Evolutionary conservation across 768 basidiomycete genomes (phyloP).

Genomic region (Suillus alpinus): DNA sequence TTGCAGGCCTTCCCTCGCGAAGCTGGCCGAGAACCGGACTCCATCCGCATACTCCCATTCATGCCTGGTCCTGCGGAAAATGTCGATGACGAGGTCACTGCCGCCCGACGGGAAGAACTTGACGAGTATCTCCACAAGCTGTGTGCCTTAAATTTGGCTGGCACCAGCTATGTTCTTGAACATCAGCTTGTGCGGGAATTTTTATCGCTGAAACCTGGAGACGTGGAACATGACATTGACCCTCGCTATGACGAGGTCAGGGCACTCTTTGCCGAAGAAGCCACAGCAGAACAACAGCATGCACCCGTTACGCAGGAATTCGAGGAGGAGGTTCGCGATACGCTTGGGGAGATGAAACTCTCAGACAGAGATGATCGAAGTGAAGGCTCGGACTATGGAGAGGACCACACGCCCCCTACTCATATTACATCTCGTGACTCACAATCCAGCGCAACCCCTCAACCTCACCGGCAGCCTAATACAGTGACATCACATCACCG

Average conservation of each 20-base stretch:
- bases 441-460: slow-evolving; percentile 22
- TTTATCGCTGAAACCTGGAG: slow-evolving; percentile 81
- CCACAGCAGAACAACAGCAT: slow-evolving; percentile 30
- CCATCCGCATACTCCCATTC: slow-evolving; percentile 81
- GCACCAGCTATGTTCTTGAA: slow-evolving; percentile 78
- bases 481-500: slow-evolving; percentile 42
- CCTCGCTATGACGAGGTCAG: slow-evolving; percentile 59
- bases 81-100: slow-evolving; percentile 83
- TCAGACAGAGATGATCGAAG: slow-evolving; percentile 47
- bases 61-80: slow-evolving; percentile 94
- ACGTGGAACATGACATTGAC: slow-evolving; percentile 68
- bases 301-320: slow-evolving; percentile 32
- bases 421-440: slow-evolving; percentile 28
- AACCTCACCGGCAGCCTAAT: slow-evolving; percentile 47
- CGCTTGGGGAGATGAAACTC: slow-evolving; percentile 48
- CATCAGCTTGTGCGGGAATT: slow-evolving; percentile 80
- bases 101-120: slow-evolving; percentile 75
- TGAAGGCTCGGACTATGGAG: slow-evolving; percentile 67
- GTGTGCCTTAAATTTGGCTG: slow-evolving; percentile 63
- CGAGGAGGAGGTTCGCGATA: slow-evolving; percentile 45
- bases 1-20: slow-evolving; percentile 87
- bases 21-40: slow-evolving; percentile 72
- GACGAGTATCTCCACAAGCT: slow-evolving; percentile 86
- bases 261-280: slow-evolving; percentile 40
- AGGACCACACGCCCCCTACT: slow-evolving; percentile 35